phyloP scores from a whole-genome alignment of 2,329 filamentous ascomycete species.

The Talaromyces funiculosus region DNA sequence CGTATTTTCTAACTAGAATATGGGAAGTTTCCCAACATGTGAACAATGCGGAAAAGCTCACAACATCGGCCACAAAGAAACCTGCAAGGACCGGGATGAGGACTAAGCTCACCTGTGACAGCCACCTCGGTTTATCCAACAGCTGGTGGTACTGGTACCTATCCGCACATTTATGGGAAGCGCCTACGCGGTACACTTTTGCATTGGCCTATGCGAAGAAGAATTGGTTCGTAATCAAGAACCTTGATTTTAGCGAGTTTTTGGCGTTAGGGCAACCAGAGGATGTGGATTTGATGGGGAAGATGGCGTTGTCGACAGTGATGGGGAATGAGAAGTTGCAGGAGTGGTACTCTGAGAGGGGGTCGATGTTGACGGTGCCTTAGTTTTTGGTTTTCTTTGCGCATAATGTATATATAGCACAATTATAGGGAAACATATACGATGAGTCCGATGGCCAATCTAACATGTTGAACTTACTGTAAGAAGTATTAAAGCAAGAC shows the following conservation, averaged over 20 bases:
- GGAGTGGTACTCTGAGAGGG: conserved; percentile 22
- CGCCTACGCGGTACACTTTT: conserved; percentile 24
- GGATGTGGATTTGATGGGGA: conserved; percentile 26
- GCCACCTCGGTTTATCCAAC: conserved; percentile 23
- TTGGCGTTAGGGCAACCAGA: conserved; percentile 19
- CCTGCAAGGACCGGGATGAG: not conserved
- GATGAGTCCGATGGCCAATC: not conserved
- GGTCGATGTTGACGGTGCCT: not conserved
- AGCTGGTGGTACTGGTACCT: conserved; percentile 25
- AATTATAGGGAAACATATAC: not conserved
- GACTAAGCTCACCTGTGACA: conserved; percentile 21
- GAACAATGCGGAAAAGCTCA: not conserved
- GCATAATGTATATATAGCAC: not conserved
- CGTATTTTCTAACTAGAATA: conserved; percentile 40
- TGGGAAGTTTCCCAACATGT: conserved; percentile 19
- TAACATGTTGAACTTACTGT: too few species aligned
- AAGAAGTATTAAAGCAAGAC: not conserved
- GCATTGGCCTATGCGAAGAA: conserved; percentile 24
- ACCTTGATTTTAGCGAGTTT: conserved; percentile 21
- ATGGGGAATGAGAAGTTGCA: conserved; percentile 22
- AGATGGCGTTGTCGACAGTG: conserved; percentile 24
- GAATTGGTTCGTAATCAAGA: conserved; percentile 23
- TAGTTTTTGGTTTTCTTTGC: not conserved
- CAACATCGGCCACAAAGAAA: not conserved
- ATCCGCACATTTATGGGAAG: conserved; percentile 25